Base-by-base conservation (phyloP, 1,284 basidiomycete species). In the Ustilago trichophora region DNA sequence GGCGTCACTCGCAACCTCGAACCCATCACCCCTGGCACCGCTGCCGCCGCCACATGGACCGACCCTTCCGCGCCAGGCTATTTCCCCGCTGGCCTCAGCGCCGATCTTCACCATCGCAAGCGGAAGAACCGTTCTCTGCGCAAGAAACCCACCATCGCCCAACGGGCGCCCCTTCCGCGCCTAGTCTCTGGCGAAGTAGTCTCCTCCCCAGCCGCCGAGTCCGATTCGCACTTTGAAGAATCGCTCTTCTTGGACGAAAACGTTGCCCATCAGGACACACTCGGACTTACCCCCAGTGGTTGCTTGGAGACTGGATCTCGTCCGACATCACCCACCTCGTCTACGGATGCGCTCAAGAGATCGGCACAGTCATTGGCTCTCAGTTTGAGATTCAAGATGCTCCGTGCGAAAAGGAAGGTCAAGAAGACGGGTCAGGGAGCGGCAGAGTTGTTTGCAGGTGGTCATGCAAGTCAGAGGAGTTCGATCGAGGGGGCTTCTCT, bases 21-120 rank as follows among this genome's bases (percentile, higher is more conserved):
- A 7, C 50, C 51, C 0, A 48, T 66, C 37, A 66, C 68, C 1
- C 68, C 68, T 13, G 47, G 54, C 22, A 56, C 62, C n/a, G 68
- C 68, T 3, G 68, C 68, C 0, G 68, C 68, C 7, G 68, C 68
- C 0, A 71, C 68, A 3, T 71, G 68, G 68, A 62, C 54, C 8
- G 68, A 71, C 19, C 57, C 68, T n/a, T 41, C 57, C 3, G 53
- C 68, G 15, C 63, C 63, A 3, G 54, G 43, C 35, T 71, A 66
- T 38, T 70, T 70, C 26, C 56, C 67, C 7, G 52, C 67, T 2
- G 54, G 52, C 9, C 54, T 69, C 9, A 36, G 18, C 18, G 18
- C 16, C 13, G 42, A 43, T 9, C n/a, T n/a, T n/a, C n/a, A n/a
- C n/a, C n/a, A n/a, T n/a, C 34, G 21, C 33, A 63, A 41, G n/a